Evolutionary conservation across 75 land plant species (phyloP), one percentile per base, ranked within the genome.

Genomic region (Sequoia sempervirens): DNA sequence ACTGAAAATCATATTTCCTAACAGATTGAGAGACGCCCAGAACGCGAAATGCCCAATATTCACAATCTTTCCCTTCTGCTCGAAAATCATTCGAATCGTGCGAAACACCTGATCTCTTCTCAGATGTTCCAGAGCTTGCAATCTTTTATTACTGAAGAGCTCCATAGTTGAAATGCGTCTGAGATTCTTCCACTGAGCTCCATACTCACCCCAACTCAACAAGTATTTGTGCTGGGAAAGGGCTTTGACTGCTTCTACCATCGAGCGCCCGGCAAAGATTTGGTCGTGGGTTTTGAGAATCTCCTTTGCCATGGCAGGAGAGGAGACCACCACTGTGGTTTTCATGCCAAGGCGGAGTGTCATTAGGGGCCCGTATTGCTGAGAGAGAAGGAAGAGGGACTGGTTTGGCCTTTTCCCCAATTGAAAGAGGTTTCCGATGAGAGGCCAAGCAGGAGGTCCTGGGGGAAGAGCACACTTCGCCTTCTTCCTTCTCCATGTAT

Each of bases 141-240:
- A 83, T 3, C 85, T 88, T 43, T 85, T 85, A 1, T 75, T 58
- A 28, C 85, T 86, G 84, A 92, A 88, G 74, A 90, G 84, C 84
- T 90, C 89, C n/a, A 64, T 50, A 80, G 87, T 85, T 79, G 86
- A 82, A 14, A 92, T 40, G 5, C 89, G 90, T 28, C 93, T 34
- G 26, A 92, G 81, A 66, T 86, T 82, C 10, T 92, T 85, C 93
- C 93, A 92, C 10, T 75, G 82, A 2, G 90, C 86, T 1, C 93
- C 92, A 36, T 88, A 87, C 37, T 88, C 90, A 32, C 87, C 82
- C 2, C 81, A 83, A 0, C 78, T 81, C 5, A 89, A 30, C 9
- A 88, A 85, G 56, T 69, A 45, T 4, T 32, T 75, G 82, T 84
- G 17, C 14, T 82, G 78, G 78, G 30, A 17, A 36, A 83, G 43